Base-by-base conservation (phyloP, 2,329 filamentous ascomycete species). In the Aspergillus clavatus region DNA sequence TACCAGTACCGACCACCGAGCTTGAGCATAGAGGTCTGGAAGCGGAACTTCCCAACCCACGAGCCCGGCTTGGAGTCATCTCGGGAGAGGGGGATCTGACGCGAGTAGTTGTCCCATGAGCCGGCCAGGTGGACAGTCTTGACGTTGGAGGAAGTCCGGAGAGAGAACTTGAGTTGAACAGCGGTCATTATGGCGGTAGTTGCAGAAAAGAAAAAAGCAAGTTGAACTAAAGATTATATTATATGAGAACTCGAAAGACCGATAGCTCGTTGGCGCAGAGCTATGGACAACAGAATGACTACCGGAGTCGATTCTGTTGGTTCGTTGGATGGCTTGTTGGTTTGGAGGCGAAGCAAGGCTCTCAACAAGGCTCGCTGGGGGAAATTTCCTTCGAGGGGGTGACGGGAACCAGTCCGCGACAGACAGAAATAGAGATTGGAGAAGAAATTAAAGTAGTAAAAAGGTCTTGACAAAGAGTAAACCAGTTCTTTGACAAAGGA, bases 1-100 rank as follows among this genome's bases (percentile, higher is more conserved):
- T 97, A 98, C 93, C 93, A 98, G 83, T 97, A 97, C 68, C 91
- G 85, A 69, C 88, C 83, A 68, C 91, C 89, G 61, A 88, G 78
- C 77, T 91, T 84, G 61, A 97, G 81, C 49, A 88, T 91, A 52
- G 82, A 74, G 67, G 85, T 86, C 74, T 93, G 87, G 76, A 98
- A 96, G 75, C 89, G 86, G 79, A 98, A 96, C 63, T 89, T 94
- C 65, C 91, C 93, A 70, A 90, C 87, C 89, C 91, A 97, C 59
- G 86, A 86, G 66, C 89, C 89, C 46, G 86, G 82, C 78, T 95
- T 95, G 73, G 84, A 80, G 65, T 77, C 74, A 71, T 95, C 89
- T 77, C 89, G 90, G 73, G 89, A 89, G 60, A 97, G 86, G 45
- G 91, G 91, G 62, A 96, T 87, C 74, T 96, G 91, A 58, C 89